phyloP scores from a whole-genome alignment of 2,329 filamentous ascomycete species.

The Ophiosphaerella narmari region DNA sequence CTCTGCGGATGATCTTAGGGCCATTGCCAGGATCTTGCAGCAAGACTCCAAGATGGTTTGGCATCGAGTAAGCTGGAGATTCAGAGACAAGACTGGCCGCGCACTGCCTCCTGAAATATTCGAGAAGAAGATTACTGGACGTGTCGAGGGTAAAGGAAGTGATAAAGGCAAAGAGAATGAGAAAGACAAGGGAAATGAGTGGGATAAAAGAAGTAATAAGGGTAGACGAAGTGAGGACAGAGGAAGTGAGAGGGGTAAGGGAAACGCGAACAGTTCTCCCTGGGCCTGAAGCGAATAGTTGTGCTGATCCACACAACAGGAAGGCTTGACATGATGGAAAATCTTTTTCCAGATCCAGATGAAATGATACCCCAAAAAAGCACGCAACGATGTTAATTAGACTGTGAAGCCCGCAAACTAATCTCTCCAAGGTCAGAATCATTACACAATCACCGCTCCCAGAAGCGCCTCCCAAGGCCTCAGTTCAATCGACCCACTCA shows the following conservation, averaged over 20 bases:
- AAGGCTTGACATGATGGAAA: no score
- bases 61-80: slow-evolving; percentile 53
- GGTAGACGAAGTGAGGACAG: no score
- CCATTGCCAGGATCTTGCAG: slow-evolving; percentile 51
- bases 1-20: slow-evolving; percentile 41
- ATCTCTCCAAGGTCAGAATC: background rate
- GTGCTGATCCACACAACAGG: no score
- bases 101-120: slow-evolving; percentile 51
- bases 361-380: background rate
- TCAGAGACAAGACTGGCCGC: slow-evolving; percentile 56
- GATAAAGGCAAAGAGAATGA: background rate
- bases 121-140: slow-evolving; percentile 47
- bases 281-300: no score
- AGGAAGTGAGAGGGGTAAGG: no score
- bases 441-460: slow-evolving; percentile 20
- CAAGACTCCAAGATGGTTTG: slow-evolving; percentile 52
- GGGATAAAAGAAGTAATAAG: background rate
- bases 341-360: no score
- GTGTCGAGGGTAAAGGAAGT: slow-evolving; percentile 10
- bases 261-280: no score
- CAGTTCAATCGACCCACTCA: slow-evolving; percentile 22
- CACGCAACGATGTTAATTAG: no score
- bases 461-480: slow-evolving; percentile 45
- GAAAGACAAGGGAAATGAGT: background rate
- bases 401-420: no score